phyloP scores from a whole-genome alignment of 2,329 filamentous ascomycete genomes.

The Fusarium sp. region DNA sequence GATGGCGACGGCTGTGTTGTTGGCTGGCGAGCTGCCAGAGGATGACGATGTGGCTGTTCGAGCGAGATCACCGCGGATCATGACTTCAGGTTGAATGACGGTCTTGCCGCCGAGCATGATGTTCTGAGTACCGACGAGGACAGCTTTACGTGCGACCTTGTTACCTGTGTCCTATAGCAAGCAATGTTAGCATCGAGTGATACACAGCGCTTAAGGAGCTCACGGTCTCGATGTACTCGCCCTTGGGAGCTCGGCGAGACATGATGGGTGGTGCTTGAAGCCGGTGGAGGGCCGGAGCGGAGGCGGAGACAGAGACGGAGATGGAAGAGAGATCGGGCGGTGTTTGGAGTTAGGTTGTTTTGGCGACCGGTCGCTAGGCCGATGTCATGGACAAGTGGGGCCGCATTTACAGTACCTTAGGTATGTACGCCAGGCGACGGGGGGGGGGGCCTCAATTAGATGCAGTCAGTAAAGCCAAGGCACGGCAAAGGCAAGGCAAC shows the following conservation, averaged over 20 bases:
- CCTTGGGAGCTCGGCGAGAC: slow-evolving; percentile 81
- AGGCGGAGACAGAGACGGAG: not conserved
- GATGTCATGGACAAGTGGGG: slow-evolving; percentile 32
- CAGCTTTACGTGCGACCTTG: slow-evolving; percentile 93
- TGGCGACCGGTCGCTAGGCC: slow-evolving; percentile 10
- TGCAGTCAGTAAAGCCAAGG: not conserved
- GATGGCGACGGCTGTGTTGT: slow-evolving; percentile 79
- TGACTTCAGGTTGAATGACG: slow-evolving; percentile 93
- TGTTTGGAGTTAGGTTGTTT: slow-evolving; percentile 15
- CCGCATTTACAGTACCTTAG: slow-evolving; percentile 3
- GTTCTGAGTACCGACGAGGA: slow-evolving; percentile 94
- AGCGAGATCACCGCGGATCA: slow-evolving; percentile 89
- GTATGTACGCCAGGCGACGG: too few relatives aligned
- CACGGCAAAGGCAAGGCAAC: not conserved
- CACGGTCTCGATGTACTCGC: slow-evolving; percentile 98
- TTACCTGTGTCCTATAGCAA: slow-evolving; percentile 86
- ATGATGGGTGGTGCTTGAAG: slow-evolving; percentile 55
- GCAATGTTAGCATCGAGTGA: not conserved
- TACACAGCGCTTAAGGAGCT: not conserved
- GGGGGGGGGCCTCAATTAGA: slow-evolving; percentile 1
- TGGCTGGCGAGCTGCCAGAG: slow-evolving; percentile 53
- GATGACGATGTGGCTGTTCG: slow-evolving; percentile 61
- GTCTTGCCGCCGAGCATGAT: slow-evolving; percentile 97
- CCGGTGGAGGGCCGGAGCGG: slow-evolving; percentile 21
- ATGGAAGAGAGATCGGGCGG: slow-evolving; percentile 20